Percentiles rank a stretch among this genome's conserved stretches.
Conservation (phyloP, 2,329 filamentous ascomycete genomes). For the Sphaerulina musiva region DNA sequence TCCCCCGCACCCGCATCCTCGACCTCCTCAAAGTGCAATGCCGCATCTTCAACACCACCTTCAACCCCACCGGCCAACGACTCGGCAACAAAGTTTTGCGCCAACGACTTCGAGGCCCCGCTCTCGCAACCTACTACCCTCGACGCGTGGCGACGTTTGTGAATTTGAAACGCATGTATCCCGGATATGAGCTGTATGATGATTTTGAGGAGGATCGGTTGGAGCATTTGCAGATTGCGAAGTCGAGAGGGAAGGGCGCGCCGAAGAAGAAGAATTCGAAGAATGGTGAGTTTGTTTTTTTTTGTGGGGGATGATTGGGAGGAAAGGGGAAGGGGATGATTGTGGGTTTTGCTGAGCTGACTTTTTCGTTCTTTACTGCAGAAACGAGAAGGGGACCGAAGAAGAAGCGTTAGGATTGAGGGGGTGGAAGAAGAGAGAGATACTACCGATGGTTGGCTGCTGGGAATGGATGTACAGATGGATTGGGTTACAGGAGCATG, state of each 20-base stretch:
- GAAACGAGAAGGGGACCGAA: conserved; percentile 35
- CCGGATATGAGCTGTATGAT: conserved; percentile 62
- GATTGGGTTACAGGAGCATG: not conserved
- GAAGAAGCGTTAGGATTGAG: conserved; percentile 31
- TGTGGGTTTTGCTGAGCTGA: conserved; percentile 21
- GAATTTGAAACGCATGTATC: conserved; percentile 66
- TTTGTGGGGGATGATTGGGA: conserved; percentile 2
- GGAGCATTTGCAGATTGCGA: conserved; percentile 58
- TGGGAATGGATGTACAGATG: not conserved
- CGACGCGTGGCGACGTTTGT: conserved; percentile 63
- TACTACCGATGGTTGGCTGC: not conserved
- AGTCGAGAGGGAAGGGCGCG: conserved; percentile 74
- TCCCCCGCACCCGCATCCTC: conserved; percentile 48
- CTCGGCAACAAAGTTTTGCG: conserved; percentile 89
- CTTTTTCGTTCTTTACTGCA: not conserved
- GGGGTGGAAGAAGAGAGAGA: too few relatives aligned
- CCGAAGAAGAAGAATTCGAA: conserved; percentile 79
- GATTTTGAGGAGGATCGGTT: conserved; percentile 73
- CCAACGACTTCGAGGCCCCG: conserved; percentile 77
- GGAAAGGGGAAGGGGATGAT: too few relatives aligned
- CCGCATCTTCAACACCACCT: conserved; percentile 82
- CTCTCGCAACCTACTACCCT: conserved; percentile 83
- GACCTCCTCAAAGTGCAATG: conserved; percentile 89
- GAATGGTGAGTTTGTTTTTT: conserved; percentile 35
- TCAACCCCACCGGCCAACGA: conserved; percentile 75